Conservation (phyloP, 345 rosid species). For the Ceriops decandra region DNA sequence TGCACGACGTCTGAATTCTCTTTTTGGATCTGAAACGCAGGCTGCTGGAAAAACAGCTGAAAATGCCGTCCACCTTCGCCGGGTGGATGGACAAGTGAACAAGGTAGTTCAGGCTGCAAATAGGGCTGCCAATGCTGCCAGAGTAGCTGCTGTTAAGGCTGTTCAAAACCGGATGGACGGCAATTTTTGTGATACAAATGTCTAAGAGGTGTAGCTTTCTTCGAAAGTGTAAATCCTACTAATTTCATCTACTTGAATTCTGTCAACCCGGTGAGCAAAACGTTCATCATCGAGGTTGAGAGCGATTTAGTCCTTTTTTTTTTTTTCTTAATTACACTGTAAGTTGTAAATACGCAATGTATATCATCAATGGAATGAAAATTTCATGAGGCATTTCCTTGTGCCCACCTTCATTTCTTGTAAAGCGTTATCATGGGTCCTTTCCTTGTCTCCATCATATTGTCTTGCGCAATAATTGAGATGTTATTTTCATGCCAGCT, state of each 20-base stretch:
- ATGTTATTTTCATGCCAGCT: too few species aligned
- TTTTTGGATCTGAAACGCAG: constrained; percentile 27
- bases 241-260: constrained; percentile 25
- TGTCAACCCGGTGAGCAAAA: constrained; percentile 44
- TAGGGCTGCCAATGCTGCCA: constrained; percentile 87
- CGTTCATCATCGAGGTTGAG: constrained; percentile 44
- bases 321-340: constrained; percentile 20
- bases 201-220: constrained; percentile 24
- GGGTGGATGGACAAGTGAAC: constrained; percentile 78
- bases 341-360: constrained; percentile 47
- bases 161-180: constrained; percentile 90
- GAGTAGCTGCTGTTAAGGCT: constrained; percentile 94
- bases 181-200: constrained; percentile 69
- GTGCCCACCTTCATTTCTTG: not conserved
- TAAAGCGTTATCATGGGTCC: too few species aligned
- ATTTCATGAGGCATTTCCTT: constrained; percentile 7
- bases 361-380: constrained; percentile 37
- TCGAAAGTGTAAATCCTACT: constrained; percentile 32
- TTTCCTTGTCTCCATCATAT: not conserved
- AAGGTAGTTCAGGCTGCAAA: constrained; percentile 70
- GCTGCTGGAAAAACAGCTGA: constrained; percentile 78
- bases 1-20: not conserved
- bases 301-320: constrained; percentile 19
- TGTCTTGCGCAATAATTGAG: not conserved
- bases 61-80: constrained; percentile 47